phyloP scores from a whole-genome alignment of 345 rosid genomes.

The Eucalyptus regnans region DNA sequence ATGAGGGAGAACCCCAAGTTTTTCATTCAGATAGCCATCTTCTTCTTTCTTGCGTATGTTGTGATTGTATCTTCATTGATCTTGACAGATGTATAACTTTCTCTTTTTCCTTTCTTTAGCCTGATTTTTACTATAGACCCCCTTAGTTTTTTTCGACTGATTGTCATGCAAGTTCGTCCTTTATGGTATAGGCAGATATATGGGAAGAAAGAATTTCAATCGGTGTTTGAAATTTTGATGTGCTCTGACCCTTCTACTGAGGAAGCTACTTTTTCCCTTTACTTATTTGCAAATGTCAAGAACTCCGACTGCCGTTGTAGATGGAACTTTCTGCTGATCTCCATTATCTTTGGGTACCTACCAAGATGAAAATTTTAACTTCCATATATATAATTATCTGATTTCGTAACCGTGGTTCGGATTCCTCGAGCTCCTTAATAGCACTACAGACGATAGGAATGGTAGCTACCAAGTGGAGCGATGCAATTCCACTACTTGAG shows the following conservation, averaged over 20 bases:
- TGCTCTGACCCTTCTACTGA: not conserved
- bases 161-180: not conserved
- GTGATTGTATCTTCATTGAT: slow-evolving; percentile 91
- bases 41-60: slow-evolving; percentile 84
- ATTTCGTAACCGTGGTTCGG: not conserved
- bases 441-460: not conserved
- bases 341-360: not conserved
- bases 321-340: not conserved
- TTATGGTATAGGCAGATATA: not conserved
- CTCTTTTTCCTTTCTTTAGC: not conserved
- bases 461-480: not conserved
- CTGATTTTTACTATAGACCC: not conserved
- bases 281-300: not conserved
- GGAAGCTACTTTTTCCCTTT: not conserved
- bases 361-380: not conserved
- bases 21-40: slow-evolving; percentile 74
- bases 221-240: not conserved
- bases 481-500: not conserved
- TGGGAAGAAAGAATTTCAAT: not conserved
- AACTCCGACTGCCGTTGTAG: not conserved
- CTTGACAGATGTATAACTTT: slow-evolving; percentile 68
- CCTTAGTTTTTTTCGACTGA: not conserved
- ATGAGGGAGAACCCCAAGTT: slow-evolving; percentile 97
- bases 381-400: not conserved
- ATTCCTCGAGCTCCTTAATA: not conserved